A percentile compares a stretch with the other conserved stretches of the same genome.
These are phyloP conservation scores for Pyrenochaeta sp. DNA, from an alignment of 2,329 filamentous ascomycete genomes.

Conservation along the genomic window DNA sequence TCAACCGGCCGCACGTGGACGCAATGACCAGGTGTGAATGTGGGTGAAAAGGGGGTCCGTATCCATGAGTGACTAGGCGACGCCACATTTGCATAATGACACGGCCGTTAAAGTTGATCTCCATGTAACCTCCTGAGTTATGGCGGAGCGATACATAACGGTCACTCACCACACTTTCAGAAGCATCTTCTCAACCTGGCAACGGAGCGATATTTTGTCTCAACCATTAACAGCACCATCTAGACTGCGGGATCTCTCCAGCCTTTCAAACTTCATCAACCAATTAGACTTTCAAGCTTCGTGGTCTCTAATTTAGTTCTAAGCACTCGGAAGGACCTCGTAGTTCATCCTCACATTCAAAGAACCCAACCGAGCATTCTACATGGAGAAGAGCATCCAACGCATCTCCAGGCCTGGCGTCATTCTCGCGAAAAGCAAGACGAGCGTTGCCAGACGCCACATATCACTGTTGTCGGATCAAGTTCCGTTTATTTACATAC, in stretches of 20 bases:
- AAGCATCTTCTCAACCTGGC: background rate
- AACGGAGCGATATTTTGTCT: no score
- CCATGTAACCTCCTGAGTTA: background rate
- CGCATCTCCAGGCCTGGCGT: background rate
- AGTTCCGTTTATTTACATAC: no score
- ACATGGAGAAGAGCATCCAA: background rate
- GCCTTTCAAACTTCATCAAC: no score
- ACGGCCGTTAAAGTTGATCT: no score
- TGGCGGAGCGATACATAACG: background rate
- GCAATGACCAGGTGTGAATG: constrained; percentile 23
- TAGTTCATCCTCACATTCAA: background rate
- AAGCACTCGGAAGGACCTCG: background rate
- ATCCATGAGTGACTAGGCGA: background rate
- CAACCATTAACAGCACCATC: no score
- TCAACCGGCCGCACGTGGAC: constrained; percentile 26
- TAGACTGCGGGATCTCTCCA: no score
- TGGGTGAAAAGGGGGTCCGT: constrained; percentile 14
- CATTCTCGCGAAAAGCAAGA: background rate
- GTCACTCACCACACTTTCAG: background rate
- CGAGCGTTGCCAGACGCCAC: background rate
- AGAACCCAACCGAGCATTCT: background rate
- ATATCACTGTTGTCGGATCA: background rate
- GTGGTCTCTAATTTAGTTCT: no score
- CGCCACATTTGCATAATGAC: background rate
- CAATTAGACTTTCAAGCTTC: no score